These are phyloP conservation scores for Lasiosphaeria miniovina DNA, from an alignment of 495 filamentous ascomycete genomes.

Conservation along the genomic window DNA sequence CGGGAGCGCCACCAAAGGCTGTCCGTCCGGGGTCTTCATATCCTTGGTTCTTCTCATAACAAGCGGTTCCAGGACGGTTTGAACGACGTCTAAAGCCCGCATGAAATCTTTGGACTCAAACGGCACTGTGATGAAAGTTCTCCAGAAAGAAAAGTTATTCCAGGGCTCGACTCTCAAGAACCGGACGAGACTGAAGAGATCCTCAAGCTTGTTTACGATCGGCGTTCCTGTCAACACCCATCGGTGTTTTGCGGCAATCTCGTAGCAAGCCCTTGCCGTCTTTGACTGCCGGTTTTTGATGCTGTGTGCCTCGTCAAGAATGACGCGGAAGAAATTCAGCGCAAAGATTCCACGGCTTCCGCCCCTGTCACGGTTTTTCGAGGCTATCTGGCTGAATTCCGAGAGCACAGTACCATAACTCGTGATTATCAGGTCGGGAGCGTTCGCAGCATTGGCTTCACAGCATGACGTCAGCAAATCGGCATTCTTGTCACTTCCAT, in stretches of 20 bases:
- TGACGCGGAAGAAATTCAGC: constrained; percentile 87
- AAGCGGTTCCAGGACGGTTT: constrained; percentile 91
- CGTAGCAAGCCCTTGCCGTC: constrained; percentile 89
- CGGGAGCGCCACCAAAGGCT: constrained; percentile 83
- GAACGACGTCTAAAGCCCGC: constrained; percentile 91
- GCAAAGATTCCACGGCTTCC: constrained; percentile 77
- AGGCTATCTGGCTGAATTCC: constrained; percentile 72
- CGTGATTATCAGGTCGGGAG: constrained; percentile 91
- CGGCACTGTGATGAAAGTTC: constrained; percentile 95
- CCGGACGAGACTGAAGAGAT: constrained; percentile 90
- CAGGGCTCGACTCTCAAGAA: constrained; percentile 94
- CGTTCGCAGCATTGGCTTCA: constrained; percentile 64
- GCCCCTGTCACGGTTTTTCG: constrained; percentile 53
- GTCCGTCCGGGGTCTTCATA: constrained; percentile 92
- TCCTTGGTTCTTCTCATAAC: constrained; percentile 95
- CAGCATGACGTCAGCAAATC: constrained; percentile 77
- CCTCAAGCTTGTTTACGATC: constrained; percentile 94
- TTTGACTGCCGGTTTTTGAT: constrained; percentile 92
- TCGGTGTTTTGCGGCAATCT: constrained; percentile 76
- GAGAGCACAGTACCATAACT: constrained; percentile 90
- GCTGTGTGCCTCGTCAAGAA: constrained; percentile 90
- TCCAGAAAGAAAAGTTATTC: constrained; percentile 98
- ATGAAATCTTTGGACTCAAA: constrained; percentile 95
- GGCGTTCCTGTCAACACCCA: constrained; percentile 96
- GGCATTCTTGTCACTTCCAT: constrained; percentile 75